phyloP scores from a whole-genome alignment of 495 filamentous ascomycete genomes.

The Coniosporium apollinis region DNA sequence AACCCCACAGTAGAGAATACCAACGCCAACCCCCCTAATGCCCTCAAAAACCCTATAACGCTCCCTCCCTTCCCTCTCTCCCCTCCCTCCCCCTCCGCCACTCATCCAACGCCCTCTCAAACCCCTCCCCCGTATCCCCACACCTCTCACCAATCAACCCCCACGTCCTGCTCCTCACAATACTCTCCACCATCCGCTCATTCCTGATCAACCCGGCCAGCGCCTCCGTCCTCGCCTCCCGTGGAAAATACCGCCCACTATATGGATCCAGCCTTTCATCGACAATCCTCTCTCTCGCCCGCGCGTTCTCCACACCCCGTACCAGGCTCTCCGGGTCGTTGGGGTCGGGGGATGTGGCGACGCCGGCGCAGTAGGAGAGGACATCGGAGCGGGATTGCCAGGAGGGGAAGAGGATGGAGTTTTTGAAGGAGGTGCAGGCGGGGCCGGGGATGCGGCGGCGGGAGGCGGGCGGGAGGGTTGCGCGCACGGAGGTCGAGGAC shows the following conservation, averaged over 20 bases:
- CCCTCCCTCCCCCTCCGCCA: conserved; percentile 40
- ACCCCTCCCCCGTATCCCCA: conserved; percentile 34
- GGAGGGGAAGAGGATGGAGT: conserved; percentile 67
- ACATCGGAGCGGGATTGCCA: conserved; percentile 81
- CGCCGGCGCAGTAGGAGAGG: conserved; percentile 73
- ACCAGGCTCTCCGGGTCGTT: conserved; percentile 66
- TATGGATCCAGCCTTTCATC: conserved; percentile 91
- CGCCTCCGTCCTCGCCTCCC: conserved; percentile 68
- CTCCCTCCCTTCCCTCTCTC: too few relatives aligned
- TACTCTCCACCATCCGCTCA: conserved; percentile 74
- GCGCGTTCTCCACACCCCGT: conserved; percentile 51
- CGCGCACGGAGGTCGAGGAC: conserved; percentile 48
- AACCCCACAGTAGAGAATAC: too few relatives aligned
- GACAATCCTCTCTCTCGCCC: conserved; percentile 57
- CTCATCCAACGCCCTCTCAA: conserved; percentile 45
- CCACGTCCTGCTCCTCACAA: conserved; percentile 75
- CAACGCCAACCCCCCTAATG: too few relatives aligned
- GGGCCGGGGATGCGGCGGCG: conserved; percentile 35
- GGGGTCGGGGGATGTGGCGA: conserved; percentile 76
- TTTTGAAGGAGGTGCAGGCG: conserved; percentile 55
- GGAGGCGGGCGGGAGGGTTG: conserved; percentile 26
- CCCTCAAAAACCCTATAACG: too few relatives aligned
- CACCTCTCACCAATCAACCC: conserved; percentile 65
- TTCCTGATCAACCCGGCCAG: conserved; percentile 63
- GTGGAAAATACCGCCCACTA: conserved; percentile 65